Base-by-base conservation (phyloP, 2,329 filamentous ascomycete species). In the Cladophialophora psammophila region DNA sequence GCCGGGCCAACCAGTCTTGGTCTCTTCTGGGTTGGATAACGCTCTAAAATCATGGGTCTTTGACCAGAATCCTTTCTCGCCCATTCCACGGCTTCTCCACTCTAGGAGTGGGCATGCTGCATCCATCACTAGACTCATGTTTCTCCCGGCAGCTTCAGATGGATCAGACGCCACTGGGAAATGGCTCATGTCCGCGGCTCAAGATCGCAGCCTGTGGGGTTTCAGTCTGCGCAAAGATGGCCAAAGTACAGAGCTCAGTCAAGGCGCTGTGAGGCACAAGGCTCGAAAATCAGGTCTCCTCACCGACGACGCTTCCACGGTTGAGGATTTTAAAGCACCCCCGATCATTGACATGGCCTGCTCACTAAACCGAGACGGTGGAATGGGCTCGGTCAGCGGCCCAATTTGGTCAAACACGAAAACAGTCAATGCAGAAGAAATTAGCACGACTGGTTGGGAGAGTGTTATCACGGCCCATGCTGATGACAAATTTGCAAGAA, bases 41-140 rank as follows among this genome's bases (percentile, higher is more conserved):
- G 92, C 94, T 9, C 82, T 99, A 66, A 96, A 94, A 77, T 94
- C 93, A 5, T 97, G 94, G 94, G 95, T 98, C 68, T 97, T 97
- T 73, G 94, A 98, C 75, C 90, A 96, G 77, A 90, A 90, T 0
- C 94, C 94, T 0, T 97, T 97, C 77, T 95, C 92, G 0, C 89
- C 94, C 0, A 85, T 94, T 10, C 95, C 95, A 1, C 88, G 94
- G 18, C 90, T 93, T 32, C 82, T 99, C 35, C 95, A 99, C 78
- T 87, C 88, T 2, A 87, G 95, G 71, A 93, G 91, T 72, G 95
- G 95, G 1, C 95, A 99, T 77, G 92, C 94, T 9, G 93, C 91
- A 2, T 90, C 94, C 0, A 88, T 98, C 62, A 94, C 90, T 38
- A 90, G 88, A 60, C 84, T 99, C 35, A 86, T 90, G 67, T 99